Evolutionary conservation across 2,329 filamentous ascomycete genomes (phyloP).

Genomic region (Colletotrichum tropicale): DNA sequence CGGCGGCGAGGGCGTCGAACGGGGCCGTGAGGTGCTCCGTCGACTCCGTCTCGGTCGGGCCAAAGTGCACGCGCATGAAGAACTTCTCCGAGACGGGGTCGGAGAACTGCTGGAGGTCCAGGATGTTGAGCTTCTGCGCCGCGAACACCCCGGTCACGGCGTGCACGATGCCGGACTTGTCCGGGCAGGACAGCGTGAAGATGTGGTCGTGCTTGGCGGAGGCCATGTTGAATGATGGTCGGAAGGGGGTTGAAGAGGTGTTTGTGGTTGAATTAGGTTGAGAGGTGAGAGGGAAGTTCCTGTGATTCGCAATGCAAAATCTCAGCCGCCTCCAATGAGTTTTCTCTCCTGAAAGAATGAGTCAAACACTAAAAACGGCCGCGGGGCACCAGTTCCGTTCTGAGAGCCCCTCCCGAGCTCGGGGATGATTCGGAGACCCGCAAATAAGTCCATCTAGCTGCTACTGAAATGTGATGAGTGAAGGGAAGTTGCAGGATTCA

Average conservation of each 20-base stretch:
- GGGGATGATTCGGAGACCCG: conserved; percentile 21
- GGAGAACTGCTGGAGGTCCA: conserved; percentile 85
- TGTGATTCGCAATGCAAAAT: neutral
- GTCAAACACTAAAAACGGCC: conserved; percentile 19
- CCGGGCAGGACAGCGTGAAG: conserved; percentile 82
- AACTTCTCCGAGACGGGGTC: conserved; percentile 77
- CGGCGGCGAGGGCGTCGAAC: conserved; percentile 64
- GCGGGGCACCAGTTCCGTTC: conserved; percentile 7
- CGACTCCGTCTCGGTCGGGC: conserved; percentile 55
- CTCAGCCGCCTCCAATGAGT: neutral
- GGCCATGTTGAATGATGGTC: conserved; percentile 16
- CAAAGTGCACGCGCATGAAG: conserved; percentile 90
- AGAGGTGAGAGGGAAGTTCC: neutral
- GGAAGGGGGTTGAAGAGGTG: neutral
- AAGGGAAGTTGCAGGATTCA: neutral
- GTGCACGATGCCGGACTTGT: conserved; percentile 85
- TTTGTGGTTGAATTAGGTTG: neutral
- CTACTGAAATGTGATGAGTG: neutral
- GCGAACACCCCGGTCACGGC: conserved; percentile 82
- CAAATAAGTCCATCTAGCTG: neutral
- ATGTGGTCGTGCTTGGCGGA: conserved; percentile 52
- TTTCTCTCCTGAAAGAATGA: conserved; percentile 8
- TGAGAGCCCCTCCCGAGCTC: conserved; percentile 4
- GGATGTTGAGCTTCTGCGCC: conserved; percentile 75
- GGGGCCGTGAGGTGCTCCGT: conserved; percentile 57